Evolutionary conservation across 1,284 basidiomycete species (phyloP).

Genomic region (Blastosporella zonata): DNA sequence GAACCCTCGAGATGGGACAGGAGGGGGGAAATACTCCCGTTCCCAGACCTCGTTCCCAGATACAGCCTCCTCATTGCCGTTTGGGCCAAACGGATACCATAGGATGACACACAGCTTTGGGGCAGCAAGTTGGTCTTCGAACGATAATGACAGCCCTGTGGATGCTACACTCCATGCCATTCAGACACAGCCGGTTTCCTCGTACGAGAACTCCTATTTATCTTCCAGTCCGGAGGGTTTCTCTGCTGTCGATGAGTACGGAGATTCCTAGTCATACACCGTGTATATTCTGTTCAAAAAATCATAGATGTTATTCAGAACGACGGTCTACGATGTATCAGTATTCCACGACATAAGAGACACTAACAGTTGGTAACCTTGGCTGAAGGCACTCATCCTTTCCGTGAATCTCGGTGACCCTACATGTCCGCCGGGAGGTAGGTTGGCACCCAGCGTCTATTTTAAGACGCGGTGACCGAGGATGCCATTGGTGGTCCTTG

Average conservation of each 20-base stretch:
- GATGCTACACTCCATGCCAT: conserved; percentile 31
- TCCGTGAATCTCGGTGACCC: conserved; percentile 7
- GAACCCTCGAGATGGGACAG: conserved; percentile 28
- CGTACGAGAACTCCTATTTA: conserved; percentile 34
- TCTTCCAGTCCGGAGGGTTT: conserved; percentile 39
- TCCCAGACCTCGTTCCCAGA: conserved; percentile 30
- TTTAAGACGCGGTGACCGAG: conserved; percentile 17
- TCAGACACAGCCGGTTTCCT: conserved; percentile 31
- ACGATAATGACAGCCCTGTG: conserved; percentile 27
- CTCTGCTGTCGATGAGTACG: conserved; percentile 36
- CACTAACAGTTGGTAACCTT: not conserved
- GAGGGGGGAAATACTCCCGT: conserved; percentile 30
- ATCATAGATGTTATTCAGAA: not conserved
- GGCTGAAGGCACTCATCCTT: not conserved
- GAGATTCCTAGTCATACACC: conserved; percentile 22
- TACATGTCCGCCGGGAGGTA: conserved; percentile 13
- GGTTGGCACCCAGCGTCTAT: conserved; percentile 10
- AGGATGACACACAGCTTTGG: conserved; percentile 33
- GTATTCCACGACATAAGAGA: not conserved
- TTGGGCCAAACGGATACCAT: conserved; percentile 30
- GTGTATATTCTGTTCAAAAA: not conserved
- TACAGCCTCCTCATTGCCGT: conserved; percentile 15
- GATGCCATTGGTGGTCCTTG: conserved; percentile 10
- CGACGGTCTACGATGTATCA: no score
- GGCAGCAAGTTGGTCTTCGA: conserved; percentile 36